Conservation (phyloP, 805 yeast genomes). For the Priceomyces melissophilus region DNA sequence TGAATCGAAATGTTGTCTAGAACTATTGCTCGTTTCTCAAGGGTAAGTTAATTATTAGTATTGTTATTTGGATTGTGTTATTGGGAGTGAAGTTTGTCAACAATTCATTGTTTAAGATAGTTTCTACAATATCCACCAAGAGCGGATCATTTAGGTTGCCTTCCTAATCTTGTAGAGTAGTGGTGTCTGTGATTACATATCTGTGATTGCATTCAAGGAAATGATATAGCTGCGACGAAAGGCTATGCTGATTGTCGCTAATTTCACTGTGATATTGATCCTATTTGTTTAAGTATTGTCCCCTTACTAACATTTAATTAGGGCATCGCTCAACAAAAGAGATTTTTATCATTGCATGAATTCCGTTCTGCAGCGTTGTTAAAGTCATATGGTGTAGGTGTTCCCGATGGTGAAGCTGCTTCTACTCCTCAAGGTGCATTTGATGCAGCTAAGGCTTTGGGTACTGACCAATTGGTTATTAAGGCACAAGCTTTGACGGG, state of each 20-base stretch:
- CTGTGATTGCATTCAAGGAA: too few species aligned
- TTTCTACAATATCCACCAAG: too few species aligned
- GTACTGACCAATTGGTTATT: constrained; percentile 80
- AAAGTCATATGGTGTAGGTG: constrained; percentile 79
- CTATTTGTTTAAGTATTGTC: too few species aligned
- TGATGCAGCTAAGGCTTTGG: constrained; percentile 72
- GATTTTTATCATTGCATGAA: constrained; percentile 91
- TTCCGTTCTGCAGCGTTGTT: constrained; percentile 90
- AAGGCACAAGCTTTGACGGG: constrained; percentile 99
- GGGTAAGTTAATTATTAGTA: constrained; percentile 29
- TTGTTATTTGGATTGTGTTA: neutral
- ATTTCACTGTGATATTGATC: too few species aligned
- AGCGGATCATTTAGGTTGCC: too few species aligned
- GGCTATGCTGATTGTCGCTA: too few species aligned
- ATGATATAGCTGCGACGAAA: too few species aligned
- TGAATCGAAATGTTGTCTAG: constrained; percentile 36
- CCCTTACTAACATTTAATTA: constrained; percentile 5
- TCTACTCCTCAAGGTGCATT: constrained; percentile 85
- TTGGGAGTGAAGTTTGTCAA: too few species aligned
- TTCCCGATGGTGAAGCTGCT: constrained; percentile 90
- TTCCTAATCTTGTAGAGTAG: too few species aligned
- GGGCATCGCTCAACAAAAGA: constrained; percentile 38
- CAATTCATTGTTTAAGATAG: too few species aligned
- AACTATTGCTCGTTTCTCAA: constrained; percentile 40
- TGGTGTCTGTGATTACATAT: too few species aligned